Evolutionary conservation across 495 filamentous ascomycete genomes (phyloP), one percentile per base, ranked within the genome.

Genomic region (Chaetomium cochliodes): DNA sequence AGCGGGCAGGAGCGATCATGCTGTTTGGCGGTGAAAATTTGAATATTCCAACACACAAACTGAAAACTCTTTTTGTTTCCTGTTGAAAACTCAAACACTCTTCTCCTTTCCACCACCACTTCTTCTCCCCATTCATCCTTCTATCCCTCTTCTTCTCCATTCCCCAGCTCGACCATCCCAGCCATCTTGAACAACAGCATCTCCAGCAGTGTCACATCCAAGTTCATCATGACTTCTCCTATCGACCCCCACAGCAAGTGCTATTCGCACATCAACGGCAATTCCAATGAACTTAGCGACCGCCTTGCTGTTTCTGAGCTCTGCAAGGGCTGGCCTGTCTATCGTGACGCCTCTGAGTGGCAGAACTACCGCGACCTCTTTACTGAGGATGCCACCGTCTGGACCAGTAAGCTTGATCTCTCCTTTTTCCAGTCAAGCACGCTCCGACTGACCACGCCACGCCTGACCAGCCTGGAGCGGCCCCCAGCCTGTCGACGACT

Each of bases 321-420:
- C n/a, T 86, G 85, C 71, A 86, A 87, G 69, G 86, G 85, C 46
- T 88, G 86, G 86, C 85, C 85, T 22, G 83, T 85, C 60, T 88
- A 87, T 68, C 82, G 85, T 18, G 85, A 87, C 61, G 80, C 84
- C 28, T 87, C 85, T 23, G 86, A 88, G 73, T 88, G 85, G 86
- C 80, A 82, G 66, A 88, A 88, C 69, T 85, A 87, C 70, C 78
- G 80, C 58, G 82, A 81, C 0, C 83, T 88, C 41, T 88, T 87
- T 69, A 82, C 83, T 68, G 74, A 81, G 0, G 81, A 82, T 22
- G 85, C 85, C 28, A 80, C 74, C 63, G 82, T 88, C 52, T 88
- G 85, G 77, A 89, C 86, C 0, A 88, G 79, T 81, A 60, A 62
- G 75, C 69, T 20, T 13, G 26, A 11, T 15, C 33, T 53, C 25